phyloP scores from a whole-genome alignment of 345 rosid species.

The Acer saccharum region DNA sequence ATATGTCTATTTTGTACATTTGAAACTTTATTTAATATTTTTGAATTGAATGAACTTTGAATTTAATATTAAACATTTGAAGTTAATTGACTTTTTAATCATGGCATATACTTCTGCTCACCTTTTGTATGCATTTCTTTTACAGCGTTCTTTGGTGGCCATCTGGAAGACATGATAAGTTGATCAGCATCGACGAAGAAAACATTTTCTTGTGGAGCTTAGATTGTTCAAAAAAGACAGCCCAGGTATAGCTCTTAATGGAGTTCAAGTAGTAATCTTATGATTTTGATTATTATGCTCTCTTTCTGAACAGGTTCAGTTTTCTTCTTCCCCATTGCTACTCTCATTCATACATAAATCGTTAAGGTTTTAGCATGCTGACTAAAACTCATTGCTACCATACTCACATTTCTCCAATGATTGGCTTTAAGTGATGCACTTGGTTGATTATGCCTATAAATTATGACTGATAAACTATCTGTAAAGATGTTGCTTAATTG shows the following conservation, averaged over 20 bases:
- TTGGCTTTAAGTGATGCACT: too few species aligned
- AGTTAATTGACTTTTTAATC: neutral
- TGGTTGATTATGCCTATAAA: neutral
- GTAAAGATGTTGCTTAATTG: neutral
- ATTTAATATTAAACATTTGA: neutral
- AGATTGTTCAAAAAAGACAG: conserved; percentile 70
- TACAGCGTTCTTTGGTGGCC: conserved; percentile 85
- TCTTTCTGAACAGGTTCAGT: neutral
- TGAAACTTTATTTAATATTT: neutral
- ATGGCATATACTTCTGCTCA: neutral
- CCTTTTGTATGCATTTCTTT: neutral
- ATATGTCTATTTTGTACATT: neutral
- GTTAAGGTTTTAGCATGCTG: neutral
- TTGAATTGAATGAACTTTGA: neutral
- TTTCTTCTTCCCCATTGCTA: too few species aligned
- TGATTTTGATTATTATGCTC: neutral
- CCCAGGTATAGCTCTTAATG: conserved; percentile 51
- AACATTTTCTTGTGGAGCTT: conserved; percentile 74
- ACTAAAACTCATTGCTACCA: neutral
- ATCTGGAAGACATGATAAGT: conserved; percentile 82
- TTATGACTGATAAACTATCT: neutral
- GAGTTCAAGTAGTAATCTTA: neutral
- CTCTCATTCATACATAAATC: too few species aligned
- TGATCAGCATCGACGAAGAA: conserved; percentile 84
- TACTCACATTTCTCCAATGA: too few species aligned